These are phyloP conservation scores for Phaeodactylum tricornutum DNA, from an alignment of 108 stramenopile genomes.

Conservation along the genomic window DNA sequence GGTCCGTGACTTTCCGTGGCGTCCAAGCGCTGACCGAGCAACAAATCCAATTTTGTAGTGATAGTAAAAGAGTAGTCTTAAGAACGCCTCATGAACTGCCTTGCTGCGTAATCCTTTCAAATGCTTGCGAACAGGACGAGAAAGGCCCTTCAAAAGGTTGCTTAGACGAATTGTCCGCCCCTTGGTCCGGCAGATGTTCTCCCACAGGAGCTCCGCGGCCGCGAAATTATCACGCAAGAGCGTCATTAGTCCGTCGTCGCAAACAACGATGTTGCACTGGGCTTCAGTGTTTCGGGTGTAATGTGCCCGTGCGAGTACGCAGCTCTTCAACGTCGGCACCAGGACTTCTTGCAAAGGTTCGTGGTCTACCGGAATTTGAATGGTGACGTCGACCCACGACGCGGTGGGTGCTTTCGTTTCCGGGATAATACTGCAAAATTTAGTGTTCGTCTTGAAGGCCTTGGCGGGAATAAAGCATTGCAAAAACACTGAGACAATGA, in stretches of 20 bases:
- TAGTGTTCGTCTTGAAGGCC: neutral
- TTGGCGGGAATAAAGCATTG: constrained; percentile 3
- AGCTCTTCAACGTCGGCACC: neutral
- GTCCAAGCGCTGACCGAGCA: neutral
- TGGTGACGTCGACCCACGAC: neutral
- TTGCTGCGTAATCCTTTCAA: neutral
- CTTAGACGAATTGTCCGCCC: neutral
- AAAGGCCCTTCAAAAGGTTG: neutral
- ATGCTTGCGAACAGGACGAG: neutral
- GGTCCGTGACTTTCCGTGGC: constrained; percentile 7
- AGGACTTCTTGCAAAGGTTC: neutral
- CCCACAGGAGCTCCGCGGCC: constrained; percentile 4
- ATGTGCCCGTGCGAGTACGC: constrained; percentile 2
- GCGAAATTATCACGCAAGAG: constrained; percentile 2
- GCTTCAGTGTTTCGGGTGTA: neutral
- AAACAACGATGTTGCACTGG: constrained; percentile 4
- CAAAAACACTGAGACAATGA: neutral
- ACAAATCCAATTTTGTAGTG: neutral
- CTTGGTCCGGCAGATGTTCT: constrained; percentile 1
- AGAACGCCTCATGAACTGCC: constrained; percentile 1
- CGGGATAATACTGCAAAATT: neutral
- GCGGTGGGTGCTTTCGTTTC: neutral
- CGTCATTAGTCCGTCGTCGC: constrained; percentile 3
- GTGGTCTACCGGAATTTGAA: constrained; percentile 6
- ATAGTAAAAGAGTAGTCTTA: neutral